Percentiles rank a stretch among this genome's conserved stretches.
Evolutionary conservation across 257 asterid species (phyloP).

Genomic region (Handroanthus guayacan): DNA sequence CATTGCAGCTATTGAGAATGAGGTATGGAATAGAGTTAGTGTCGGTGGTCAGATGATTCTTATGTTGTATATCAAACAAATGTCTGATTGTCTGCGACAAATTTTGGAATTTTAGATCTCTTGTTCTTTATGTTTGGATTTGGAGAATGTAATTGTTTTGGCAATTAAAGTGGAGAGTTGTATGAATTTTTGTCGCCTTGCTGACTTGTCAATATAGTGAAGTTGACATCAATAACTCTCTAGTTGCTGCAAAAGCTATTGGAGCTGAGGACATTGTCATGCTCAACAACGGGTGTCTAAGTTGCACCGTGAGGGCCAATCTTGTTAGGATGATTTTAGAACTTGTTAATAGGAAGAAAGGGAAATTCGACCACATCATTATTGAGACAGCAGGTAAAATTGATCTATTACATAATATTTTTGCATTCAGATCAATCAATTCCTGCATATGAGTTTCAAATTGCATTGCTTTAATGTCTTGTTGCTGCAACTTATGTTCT

Average conservation of each 20-base stretch:
- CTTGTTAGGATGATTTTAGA: conserved; percentile 94
- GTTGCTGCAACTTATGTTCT: conserved; percentile 17
- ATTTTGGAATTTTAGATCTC: conserved; percentile 20
- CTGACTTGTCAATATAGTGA: conserved; percentile 75
- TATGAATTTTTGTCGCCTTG: conserved; percentile 5
- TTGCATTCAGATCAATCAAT: conserved; percentile 1
- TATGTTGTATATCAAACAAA: conserved; percentile 3
- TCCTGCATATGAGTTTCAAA: neutral
- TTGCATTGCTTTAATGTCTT: neutral
- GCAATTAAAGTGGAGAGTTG: conserved; percentile 9
- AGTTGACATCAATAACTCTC: conserved; percentile 96
- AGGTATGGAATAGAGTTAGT: conserved; percentile 57
- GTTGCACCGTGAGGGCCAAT: conserved; percentile 99
- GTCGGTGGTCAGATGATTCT: neutral
- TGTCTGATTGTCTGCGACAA: neutral
- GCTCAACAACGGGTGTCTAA: conserved; percentile 97
- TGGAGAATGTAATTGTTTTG: conserved; percentile 13
- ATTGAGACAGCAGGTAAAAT: conserved; percentile 93
- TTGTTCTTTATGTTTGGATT: conserved; percentile 21
- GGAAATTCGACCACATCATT: conserved; percentile 91
- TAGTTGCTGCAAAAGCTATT: conserved; percentile 89
- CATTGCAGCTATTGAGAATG: conserved; percentile 97
- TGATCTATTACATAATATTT: neutral
- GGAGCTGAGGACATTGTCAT: conserved; percentile 94
- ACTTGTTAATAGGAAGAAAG: conserved; percentile 82